These are phyloP conservation scores for Diplosphaera chodatii DNA, from an alignment of 139 green algal genomes.

Conservation along the genomic window DNA sequence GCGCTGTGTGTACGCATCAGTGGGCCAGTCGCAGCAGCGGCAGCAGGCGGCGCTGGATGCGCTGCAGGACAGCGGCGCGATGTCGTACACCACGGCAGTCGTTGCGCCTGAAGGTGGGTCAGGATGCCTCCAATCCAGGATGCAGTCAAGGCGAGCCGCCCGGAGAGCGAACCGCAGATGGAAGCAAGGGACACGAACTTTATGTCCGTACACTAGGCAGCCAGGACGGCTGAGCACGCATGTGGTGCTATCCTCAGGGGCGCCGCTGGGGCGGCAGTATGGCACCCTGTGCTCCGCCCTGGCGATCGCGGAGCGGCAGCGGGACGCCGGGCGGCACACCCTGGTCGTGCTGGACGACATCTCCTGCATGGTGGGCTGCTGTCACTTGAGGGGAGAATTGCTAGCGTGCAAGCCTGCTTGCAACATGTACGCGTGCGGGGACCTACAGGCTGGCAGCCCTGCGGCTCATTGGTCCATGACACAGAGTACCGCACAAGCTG, in stretches of 20 bases:
- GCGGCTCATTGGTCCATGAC: too few relatives aligned
- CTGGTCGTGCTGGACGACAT: slow-evolving; percentile 78
- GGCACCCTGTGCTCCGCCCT: slow-evolving; percentile 55
- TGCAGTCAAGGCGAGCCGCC: too few relatives aligned
- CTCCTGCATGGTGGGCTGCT: slow-evolving; percentile 38
- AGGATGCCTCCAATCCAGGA: too few relatives aligned
- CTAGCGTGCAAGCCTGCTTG: too few relatives aligned
- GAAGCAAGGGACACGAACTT: too few relatives aligned
- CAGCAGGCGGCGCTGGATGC: slow-evolving; percentile 9
- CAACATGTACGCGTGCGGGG: too few relatives aligned
- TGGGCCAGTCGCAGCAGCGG: slow-evolving; percentile 13
- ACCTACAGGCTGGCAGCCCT: too few relatives aligned
- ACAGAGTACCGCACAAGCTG: too few relatives aligned
- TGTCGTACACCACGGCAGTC: slow-evolving; percentile 65
- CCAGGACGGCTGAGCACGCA: too few relatives aligned
- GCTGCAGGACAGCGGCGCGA: slow-evolving; percentile 35
- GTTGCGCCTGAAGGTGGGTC: slow-evolving; percentile 17
- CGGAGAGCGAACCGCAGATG: too few relatives aligned
- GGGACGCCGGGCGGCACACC: slow-evolving; percentile 63
- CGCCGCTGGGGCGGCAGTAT: slow-evolving; percentile 58
- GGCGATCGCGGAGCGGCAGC: slow-evolving; percentile 56
- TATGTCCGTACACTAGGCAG: too few relatives aligned
- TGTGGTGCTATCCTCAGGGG: background rate
- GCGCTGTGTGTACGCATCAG: slow-evolving; percentile 49
- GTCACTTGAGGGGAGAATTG: background rate